Evolutionary conservation across 257 asterid species (phyloP), one percentile per base, ranked within the genome.

Genomic region (Leonotis leonurus): DNA sequence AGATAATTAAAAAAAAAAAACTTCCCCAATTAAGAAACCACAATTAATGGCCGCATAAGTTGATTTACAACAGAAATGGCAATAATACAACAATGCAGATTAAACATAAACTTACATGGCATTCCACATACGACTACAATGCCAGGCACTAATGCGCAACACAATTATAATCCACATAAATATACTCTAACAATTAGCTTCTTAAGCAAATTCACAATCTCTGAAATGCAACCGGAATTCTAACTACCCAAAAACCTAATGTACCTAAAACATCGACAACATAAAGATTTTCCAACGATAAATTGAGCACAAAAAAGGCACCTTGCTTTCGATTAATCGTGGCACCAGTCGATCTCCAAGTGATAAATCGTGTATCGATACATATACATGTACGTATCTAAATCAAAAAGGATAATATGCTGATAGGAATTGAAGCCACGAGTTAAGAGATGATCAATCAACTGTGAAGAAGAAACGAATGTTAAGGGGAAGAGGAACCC

Each of bases 401-500:
- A 36, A 70, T 41, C 49, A 45, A 21, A 44, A 30, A 12, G 51
- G 64, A 60, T 45, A 58, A 53, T 8, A 56, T 7, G 16, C 37
- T 53, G 21, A 53, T 54, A 6, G 5, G 22, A 40, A 60, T 26
- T 27, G 41, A 37, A 32, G 33, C 56, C 45, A 56, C 14, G 25
- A 10, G 33, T 62, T 44, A 56, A 14, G 25, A 10, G 27, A 46
- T 22, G 16, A 69, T 71, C 70, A 75, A 70, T 75, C 70, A 26
- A 78, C 74, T 58, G 64, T 55, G 50, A 71, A 27, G 50, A 72
- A 26, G 73, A 60, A 52, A 33, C 44, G 64, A 43, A 68, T 26
- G 57, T n/a, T 45, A 64, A 21, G 36, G 70, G 26, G 68, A 4
- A 62, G 76, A 60, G 60, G 76, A 86, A 84, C 97, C 95, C 95